Base-by-base conservation (phyloP, 495 filamentous ascomycete species). In the Chaetomidium leptoderma region DNA sequence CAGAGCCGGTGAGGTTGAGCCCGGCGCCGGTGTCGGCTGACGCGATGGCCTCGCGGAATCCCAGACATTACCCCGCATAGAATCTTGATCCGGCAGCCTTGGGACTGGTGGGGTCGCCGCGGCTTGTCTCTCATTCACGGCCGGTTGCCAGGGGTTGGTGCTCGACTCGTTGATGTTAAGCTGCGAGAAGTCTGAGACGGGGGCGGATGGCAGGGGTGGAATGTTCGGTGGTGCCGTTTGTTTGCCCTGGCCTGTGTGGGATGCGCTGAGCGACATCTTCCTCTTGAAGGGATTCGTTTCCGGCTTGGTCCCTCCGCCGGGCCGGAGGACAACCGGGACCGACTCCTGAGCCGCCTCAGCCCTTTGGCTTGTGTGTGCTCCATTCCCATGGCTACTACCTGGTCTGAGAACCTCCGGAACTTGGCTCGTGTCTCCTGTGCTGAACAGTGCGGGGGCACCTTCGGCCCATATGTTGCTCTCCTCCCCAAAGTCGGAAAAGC, bases 251-350 rank as follows among this genome's bases (percentile, higher is more conserved):
- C 37, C 37, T 13, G 53, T 27, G 4, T 36, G 30, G 3, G 51
- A 59, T 10, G 42, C 56, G 17, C 60, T 62, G 37, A 62, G 46
- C 17, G 68, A 43, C 21, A 68, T 68, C 47, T 79, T 77, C 32
- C 74, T 72, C 59, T 77, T 77, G 66, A 79, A 82, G 4, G 80
- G 80, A 50, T 82, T 82, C n/a, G 78, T 81, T 55, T 78, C 75
- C 35, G 64, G 55, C 24, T 69, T 71, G 10, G 45, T 27, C 5
- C 61, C 63, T 19, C 59, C 68, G 45, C 53, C 72, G 0, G 72
- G 74, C 57, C 68, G 62, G 26, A 76, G 64, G 26, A 63, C 55
- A 29, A 76, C 64, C 14, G 63, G 54, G 26, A 54, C 40, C 10
- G 59, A 24, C 14, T 59, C 40, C 19, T 51, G 30, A n/a, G 17